phyloP scores from a whole-genome alignment of 2,329 filamentous ascomycete species.

The Xylaria sp. region DNA sequence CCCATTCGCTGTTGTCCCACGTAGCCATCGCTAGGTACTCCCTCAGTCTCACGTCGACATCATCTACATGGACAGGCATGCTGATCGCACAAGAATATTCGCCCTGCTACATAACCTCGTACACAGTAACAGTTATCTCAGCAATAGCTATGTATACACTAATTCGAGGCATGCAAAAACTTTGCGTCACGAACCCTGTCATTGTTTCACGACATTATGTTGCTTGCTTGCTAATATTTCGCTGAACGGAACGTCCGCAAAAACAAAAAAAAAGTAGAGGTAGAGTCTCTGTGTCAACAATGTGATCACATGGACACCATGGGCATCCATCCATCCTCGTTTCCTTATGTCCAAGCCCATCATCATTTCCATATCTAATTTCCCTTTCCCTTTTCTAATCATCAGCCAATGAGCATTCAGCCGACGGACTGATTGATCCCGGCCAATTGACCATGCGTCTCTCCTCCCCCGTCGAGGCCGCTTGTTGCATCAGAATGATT shows the following conservation, averaged over 20 bases:
- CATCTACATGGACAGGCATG: neutral
- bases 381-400: slow-evolving; percentile 13
- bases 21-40: neutral
- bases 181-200: slow-evolving; percentile 11
- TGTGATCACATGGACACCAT: slow-evolving; percentile 5
- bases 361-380: slow-evolving; percentile 22
- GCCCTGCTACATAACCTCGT: neutral
- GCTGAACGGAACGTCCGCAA: neutral
- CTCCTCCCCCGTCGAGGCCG: neutral
- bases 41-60: neutral
- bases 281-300: slow-evolving; percentile 10
- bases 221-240: slow-evolving; percentile 29
- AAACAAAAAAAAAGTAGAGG: slow-evolving; percentile 11
- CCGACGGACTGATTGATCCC: neutral
- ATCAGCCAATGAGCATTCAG: neutral
- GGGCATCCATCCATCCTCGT: neutral
- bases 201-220: slow-evolving; percentile 6
- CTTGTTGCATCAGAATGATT: neutral
- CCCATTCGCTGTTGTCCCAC: neutral
- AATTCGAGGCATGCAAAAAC: neutral
- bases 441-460: too few relatives aligned
- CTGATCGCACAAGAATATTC: neutral
- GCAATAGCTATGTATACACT: neutral
- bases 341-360: slow-evolving; percentile 25
- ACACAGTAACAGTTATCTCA: neutral